A percentile compares a stretch with the other conserved stretches of the same genome.
Conservation (phyloP, 768 basidiomycete genomes). For the Kwoniella dejecticola region DNA sequence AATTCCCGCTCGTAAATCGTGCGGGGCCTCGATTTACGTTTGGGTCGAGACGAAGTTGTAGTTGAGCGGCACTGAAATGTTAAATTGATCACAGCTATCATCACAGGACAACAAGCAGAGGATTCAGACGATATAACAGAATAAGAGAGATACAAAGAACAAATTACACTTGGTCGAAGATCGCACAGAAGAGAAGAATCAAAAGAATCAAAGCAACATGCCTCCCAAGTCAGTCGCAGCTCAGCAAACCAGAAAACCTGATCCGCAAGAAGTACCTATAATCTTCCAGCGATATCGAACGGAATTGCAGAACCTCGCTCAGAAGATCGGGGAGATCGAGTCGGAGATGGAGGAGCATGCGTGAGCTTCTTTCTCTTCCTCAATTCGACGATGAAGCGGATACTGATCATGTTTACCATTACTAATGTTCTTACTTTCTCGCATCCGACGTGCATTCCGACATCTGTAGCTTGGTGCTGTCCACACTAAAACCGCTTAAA, state of each 20-base stretch:
- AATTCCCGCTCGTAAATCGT: background rate
- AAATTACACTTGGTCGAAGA: too few relatives aligned
- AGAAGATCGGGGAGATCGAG: slow-evolving; percentile 95
- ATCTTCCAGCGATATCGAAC: slow-evolving; percentile 78
- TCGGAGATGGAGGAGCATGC: slow-evolving; percentile 92
- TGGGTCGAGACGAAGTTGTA: background rate
- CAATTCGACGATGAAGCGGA: too few relatives aligned
- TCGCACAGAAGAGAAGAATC: too few relatives aligned
- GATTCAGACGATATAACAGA: too few relatives aligned
- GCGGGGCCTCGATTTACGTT: slow-evolving; percentile 1
- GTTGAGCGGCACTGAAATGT: background rate
- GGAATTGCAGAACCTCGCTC: slow-evolving; percentile 86
- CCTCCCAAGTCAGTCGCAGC: slow-evolving; percentile 42
- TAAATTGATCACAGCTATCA: too few relatives aligned
- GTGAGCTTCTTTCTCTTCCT: too few relatives aligned
- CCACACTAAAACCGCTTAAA: slow-evolving; percentile 79
- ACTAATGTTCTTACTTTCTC: background rate
- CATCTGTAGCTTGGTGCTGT: slow-evolving; percentile 77
- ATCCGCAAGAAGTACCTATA: slow-evolving; percentile 44
- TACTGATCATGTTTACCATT: too few relatives aligned
- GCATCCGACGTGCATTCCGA: background rate
- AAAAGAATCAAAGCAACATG: slow-evolving; percentile 21
- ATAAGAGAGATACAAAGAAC: too few relatives aligned
- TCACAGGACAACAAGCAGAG: too few relatives aligned
- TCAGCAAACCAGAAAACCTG: slow-evolving; percentile 16